Evolutionary conservation across 129 eudicot genomes (phyloP), one percentile per base, ranked within the genome.

Genomic region (Tagetes erecta): DNA sequence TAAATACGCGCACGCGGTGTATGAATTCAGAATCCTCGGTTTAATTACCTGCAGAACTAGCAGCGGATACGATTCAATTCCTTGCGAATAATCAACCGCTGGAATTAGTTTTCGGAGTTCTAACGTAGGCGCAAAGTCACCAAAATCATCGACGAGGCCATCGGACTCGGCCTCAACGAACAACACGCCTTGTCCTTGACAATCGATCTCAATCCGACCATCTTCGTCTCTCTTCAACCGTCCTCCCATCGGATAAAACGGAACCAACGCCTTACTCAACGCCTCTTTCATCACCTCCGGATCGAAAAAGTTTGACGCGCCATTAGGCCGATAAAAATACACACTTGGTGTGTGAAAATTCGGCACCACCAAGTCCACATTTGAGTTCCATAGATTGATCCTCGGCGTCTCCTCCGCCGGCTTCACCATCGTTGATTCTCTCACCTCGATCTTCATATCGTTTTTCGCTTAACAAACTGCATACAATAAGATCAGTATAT

Each of bases 241-340:
- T 1, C 97, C 97, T 31, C 84, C 96, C 96, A 89, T 83, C 1
- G 96, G 96, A 57, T 92, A 92, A 60, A 89, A 92, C 56, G 89
- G 88, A 55, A 92, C 96, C 74, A 92, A 79, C 6, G 81, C 87
- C 46, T 79, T 78, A 57, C 91, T 80, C 74, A 92, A 60, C 9
- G 94, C 91, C 13, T 79, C 86, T 80, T 83, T 85, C n/a, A 92
- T 72, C 67, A 83, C 85, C 57, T 62, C 75, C 1, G 92, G 73
- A 65, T 91, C 95, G 72, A 88, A 88, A 66, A 85, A 87, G 63
- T 84, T 83, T 2, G 78, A 20, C 3, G 87, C 76, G 2, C 93
- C 96, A 36, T 74, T 85, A 5, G 91, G 91, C 38, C 87, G 75
- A 74, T 90, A 87, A 72, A 91, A 87, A 72, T 87, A 90, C 49